Evolutionary conservation across 148 eudicot genomes (phyloP).

Genomic region (Nepenthes gracilis): DNA sequence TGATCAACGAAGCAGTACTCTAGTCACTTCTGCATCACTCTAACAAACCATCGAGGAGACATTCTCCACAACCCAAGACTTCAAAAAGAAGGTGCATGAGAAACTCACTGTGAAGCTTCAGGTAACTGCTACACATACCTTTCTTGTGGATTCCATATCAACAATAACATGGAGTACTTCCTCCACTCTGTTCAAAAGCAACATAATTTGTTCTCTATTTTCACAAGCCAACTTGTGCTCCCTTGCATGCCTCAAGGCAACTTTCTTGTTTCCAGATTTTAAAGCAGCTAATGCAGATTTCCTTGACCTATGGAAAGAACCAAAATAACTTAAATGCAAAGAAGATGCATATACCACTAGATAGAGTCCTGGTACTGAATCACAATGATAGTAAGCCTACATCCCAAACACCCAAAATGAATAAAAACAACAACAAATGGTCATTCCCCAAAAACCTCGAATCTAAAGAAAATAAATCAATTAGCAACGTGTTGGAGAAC

Average conservation of each 20-base stretch:
- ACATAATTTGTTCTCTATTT: constrained; percentile 49
- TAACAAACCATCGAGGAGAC: neutral
- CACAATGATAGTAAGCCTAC: too few species aligned
- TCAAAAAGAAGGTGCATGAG: too few species aligned
- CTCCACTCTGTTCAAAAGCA: constrained; percentile 63
- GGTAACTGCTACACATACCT: constrained; percentile 21
- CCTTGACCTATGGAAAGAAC: constrained; percentile 32
- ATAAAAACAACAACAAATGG: too few species aligned
- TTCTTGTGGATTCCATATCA: constrained; percentile 77
- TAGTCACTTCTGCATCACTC: neutral
- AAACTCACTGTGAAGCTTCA: too few species aligned
- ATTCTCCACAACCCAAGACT: neutral
- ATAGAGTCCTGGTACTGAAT: neutral
- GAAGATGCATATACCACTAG: neutral
- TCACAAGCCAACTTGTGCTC: constrained; percentile 58
- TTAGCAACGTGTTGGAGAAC: neutral
- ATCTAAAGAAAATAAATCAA: too few species aligned
- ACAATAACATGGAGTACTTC: constrained; percentile 50
- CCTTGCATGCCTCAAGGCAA: constrained; percentile 67
- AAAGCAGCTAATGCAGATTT: constrained; percentile 52
- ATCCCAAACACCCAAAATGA: too few species aligned
- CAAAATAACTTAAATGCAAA: neutral
- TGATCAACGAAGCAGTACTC: neutral
- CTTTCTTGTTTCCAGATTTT: constrained; percentile 41
- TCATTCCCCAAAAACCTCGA: neutral